Base-by-base conservation (phyloP, 768 basidiomycete genomes). In the Mycena galericulata region DNA sequence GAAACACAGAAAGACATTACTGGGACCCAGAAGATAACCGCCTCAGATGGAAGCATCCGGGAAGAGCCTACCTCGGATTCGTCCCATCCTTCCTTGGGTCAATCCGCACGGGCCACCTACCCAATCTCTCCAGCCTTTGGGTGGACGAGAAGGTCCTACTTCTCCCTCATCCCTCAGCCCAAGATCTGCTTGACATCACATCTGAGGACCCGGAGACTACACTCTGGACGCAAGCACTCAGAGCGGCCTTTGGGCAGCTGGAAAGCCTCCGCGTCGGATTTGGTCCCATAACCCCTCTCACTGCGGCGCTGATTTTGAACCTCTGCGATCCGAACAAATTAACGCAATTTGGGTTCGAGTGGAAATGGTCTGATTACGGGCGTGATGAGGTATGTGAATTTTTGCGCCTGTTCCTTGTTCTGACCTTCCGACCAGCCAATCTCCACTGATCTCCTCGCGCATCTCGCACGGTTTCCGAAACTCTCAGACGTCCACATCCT, bases 91-190 rank as follows among this genome's bases (percentile, higher is more conserved):
- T 36, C 24, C 54, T 68, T 8, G 27, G 56, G 11, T 29, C 51
- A 4, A 58, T 50, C 5, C 10, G 30, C 63, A 68, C 49, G 41
- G 73, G 32, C 49, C 45, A 51, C 2, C 53, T 75, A 22, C 65
- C 62, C n/a, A 70, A 70, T 26, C 65, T 75, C 6, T 58, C 53
- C 14, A 34, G 65, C 36, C 69, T 75, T 2, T 75, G 73, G 75
- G 73, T 75, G 18, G 67, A 75, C 46, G 59, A 72, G 43, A 47
- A 51, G 5, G 61, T 67, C 34, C 61, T 75, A 11, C 5, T 50
- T 7, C 41, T 29, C 15, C 46, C 34, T 14, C 40, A 26, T 34
- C 24, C 15, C 7, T 54, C 38, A 9, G 40, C 32, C 4, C 27
- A 24, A 51, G 36, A 10, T 10, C 36, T 38, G 26, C 34, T 62